phyloP scores from a whole-genome alignment of 371 early-diverging fungal genomes.

The Rhizopus arrhizus region DNA sequence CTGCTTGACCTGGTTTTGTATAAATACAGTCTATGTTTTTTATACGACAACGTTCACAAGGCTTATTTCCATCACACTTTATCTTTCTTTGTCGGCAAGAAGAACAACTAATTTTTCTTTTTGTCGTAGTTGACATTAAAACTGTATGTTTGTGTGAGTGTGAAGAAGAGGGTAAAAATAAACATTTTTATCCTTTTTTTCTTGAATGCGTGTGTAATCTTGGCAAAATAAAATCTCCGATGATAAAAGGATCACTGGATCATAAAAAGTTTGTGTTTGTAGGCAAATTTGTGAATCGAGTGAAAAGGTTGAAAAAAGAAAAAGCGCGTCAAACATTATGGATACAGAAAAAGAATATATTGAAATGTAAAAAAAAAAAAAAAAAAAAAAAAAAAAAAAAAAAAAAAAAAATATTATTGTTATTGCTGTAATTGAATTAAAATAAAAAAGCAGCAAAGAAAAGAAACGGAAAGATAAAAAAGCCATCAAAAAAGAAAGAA shows the following conservation, averaged over 20 bases:
- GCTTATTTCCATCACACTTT: constrained; percentile 33
- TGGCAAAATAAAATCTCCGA: not conserved
- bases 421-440: too few species aligned
- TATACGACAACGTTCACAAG: constrained; percentile 25
- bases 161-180: not conserved
- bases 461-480: too few species aligned
- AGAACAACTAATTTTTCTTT: constrained; percentile 31
- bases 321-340: not conserved
- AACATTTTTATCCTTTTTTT: not conserved
- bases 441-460: too few species aligned
- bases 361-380: not conserved
- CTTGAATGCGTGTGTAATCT: not conserved
- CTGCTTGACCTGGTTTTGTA: constrained; percentile 26
- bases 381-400: not conserved
- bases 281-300: constrained; percentile 14
- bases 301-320: constrained; percentile 16
- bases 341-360: not conserved
- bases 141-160: not conserved
- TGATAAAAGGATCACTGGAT: not conserved
- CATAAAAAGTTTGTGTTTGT: constrained; percentile 6
- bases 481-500: too few species aligned
- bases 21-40: constrained; percentile 27
- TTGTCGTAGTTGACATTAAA: constrained; percentile 10
- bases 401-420: not conserved
- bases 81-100: constrained; percentile 32